Percentiles rank a stretch among this genome's conserved stretches.
Evolutionary conservation across 2,329 filamentous ascomycete species (phyloP).

Genomic region (Penicillium sp.): DNA sequence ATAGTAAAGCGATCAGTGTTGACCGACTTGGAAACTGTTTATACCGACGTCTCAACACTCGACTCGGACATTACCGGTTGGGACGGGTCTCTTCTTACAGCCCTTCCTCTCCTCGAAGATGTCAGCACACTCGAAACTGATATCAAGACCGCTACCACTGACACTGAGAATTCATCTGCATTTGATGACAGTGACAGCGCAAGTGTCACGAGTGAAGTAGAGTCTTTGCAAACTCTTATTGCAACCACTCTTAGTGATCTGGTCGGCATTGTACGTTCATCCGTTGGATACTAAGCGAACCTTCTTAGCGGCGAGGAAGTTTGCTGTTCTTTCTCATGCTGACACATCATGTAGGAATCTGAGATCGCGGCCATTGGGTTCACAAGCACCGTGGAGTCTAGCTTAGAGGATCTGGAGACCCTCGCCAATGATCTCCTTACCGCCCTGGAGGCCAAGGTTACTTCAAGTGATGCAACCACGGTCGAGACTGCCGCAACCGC

Average conservation of each 20-base stretch:
- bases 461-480: neutral
- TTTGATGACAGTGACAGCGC: constrained; percentile 5
- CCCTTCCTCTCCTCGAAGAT: neutral
- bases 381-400: constrained; percentile 2
- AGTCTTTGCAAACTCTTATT: neutral
- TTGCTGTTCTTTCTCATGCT: neutral
- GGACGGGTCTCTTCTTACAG: neutral
- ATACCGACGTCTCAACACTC: neutral
- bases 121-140: neutral
- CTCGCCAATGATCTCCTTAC: neutral
- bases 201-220: neutral
- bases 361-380: constrained; percentile 2
- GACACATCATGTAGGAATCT: neutral
- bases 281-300: neutral
- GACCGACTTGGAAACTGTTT: neutral
- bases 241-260: constrained; percentile 5
- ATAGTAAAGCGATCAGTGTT: constrained; percentile 6
- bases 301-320: neutral
- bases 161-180: neutral
- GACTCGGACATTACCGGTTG: constrained; percentile 3
- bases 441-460: constrained; percentile 1
- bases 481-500: neutral
- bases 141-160: constrained; percentile 6
- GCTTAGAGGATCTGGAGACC: neutral
- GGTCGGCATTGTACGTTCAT: neutral